A percentile compares a stretch with the other conserved stretches of the same genome.
phyloP scores from a whole-genome alignment of 768 basidiomycete species.

The Exidia glandulosa region DNA sequence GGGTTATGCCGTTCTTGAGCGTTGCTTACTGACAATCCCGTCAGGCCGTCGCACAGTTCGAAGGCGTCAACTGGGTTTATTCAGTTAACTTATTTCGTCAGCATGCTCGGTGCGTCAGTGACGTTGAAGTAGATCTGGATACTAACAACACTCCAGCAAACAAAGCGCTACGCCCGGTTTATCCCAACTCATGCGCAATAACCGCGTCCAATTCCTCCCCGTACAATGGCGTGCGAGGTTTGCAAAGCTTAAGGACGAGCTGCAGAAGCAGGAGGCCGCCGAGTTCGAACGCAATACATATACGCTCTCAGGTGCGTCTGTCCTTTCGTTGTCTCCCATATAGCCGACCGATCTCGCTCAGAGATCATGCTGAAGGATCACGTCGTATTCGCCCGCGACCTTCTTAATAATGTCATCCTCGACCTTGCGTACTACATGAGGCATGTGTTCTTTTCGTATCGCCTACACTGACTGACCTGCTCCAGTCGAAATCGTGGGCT shows the following conservation, averaged over 20 bases:
- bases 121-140: neutral
- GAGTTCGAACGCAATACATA: constrained; percentile 23
- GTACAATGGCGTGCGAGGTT: constrained; percentile 32
- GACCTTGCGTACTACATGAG: constrained; percentile 35
- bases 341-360: constrained; percentile 17
- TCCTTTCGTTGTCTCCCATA: neutral
- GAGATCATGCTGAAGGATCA: constrained; percentile 32
- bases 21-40: neutral
- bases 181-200: constrained; percentile 26
- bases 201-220: constrained; percentile 29
- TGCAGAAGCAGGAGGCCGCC: constrained; percentile 24
- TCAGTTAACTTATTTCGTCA: constrained; percentile 29
- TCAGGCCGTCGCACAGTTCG: constrained; percentile 21
- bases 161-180: constrained; percentile 28
- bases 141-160: constrained; percentile 14
- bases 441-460: too few relatives aligned
- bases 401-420: constrained; percentile 29
- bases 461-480: neutral
- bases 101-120: constrained; percentile 19
- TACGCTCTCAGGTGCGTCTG: neutral
- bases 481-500: too few relatives aligned
- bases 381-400: constrained; percentile 29
- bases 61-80: constrained; percentile 32
- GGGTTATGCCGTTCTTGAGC: neutral
- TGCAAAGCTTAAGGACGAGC: constrained; percentile 21